phyloP scores from a whole-genome alignment of 768 basidiomycete genomes.

The Ramaria rubella region DNA sequence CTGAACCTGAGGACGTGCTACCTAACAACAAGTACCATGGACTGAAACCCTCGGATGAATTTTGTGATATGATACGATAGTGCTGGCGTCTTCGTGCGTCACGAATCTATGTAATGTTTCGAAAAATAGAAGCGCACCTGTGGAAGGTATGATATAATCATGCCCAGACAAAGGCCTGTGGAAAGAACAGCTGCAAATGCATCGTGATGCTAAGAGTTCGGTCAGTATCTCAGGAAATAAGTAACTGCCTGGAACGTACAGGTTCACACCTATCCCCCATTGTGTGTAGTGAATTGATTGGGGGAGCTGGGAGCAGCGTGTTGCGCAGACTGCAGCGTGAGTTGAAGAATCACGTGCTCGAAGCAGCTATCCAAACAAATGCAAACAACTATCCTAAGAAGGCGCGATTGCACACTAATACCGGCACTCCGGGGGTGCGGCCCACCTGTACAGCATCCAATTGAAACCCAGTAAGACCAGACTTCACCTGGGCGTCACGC shows the following conservation, averaged over 20 bases:
- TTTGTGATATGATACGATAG: constrained; percentile 66
- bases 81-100: constrained; percentile 40
- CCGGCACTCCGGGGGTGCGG: too few species aligned
- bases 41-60: constrained; percentile 84
- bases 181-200: constrained; percentile 64
- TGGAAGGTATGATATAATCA: constrained; percentile 78
- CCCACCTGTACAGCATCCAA: too few species aligned
- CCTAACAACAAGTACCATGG: constrained; percentile 90
- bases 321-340: too few species aligned
- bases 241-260: background rate
- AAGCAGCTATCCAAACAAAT: too few species aligned
- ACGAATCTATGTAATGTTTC: background rate
- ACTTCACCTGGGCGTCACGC: too few species aligned
- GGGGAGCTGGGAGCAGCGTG: background rate
- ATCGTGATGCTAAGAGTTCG: constrained; percentile 56
- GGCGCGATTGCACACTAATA: too few species aligned
- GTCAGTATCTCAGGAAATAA: background rate
- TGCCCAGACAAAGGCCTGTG: constrained; percentile 56
- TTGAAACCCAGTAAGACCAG: too few species aligned
- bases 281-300: too few species aligned
- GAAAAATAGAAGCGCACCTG: constrained; percentile 46
- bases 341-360: too few species aligned
- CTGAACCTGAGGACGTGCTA: constrained; percentile 74
- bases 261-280: constrained; percentile 4
- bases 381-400: too few species aligned